Evolutionary conservation across 2,329 filamentous ascomycete species (phyloP).

Genomic region (Hypoxylon sp.): DNA sequence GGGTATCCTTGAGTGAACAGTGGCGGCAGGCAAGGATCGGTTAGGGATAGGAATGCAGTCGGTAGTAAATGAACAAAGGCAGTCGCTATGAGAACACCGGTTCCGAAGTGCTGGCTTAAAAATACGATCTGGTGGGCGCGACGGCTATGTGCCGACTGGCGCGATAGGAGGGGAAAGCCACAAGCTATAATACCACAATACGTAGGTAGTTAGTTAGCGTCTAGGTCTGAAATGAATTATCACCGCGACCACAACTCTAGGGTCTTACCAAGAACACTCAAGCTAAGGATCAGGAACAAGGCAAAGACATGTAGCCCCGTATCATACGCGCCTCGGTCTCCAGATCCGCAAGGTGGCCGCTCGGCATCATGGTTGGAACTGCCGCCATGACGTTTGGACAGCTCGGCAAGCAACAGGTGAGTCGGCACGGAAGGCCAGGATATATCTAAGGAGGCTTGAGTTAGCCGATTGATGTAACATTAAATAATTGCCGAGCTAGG

Average conservation of each 20-base stretch:
- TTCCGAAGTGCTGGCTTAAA: conserved; percentile 81
- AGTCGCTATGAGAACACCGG: conserved; percentile 87
- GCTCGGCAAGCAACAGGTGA: conserved; percentile 66
- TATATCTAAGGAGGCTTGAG: conserved; percentile 49
- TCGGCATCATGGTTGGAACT: conserved; percentile 54
- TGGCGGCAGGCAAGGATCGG: conserved; percentile 79
- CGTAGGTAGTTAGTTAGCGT: conserved; percentile 36
- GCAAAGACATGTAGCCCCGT: conserved; percentile 77
- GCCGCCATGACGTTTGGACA: conserved; percentile 62
- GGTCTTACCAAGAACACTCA: conserved; percentile 70
- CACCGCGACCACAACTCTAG: too few relatives aligned
- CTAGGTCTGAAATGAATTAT: conserved; percentile 4
- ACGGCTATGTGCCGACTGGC: conserved; percentile 69
- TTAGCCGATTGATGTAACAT: conserved; percentile 12
- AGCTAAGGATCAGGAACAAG: conserved; percentile 73
- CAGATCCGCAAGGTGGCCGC: conserved; percentile 68
- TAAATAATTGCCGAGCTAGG: conserved; percentile 1
- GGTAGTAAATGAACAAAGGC: conserved; percentile 84
- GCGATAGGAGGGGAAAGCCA: conserved; percentile 76
- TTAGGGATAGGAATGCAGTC: conserved; percentile 76
- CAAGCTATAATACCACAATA: conserved; percentile 63
- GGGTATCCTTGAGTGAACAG: conserved; percentile 86
- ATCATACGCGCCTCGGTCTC: conserved; percentile 71
- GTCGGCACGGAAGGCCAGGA: conserved; percentile 68
- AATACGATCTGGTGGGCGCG: conserved; percentile 74